Base-by-base conservation (phyloP, 345 rosid species). In the Eucalyptus dawsonii region DNA sequence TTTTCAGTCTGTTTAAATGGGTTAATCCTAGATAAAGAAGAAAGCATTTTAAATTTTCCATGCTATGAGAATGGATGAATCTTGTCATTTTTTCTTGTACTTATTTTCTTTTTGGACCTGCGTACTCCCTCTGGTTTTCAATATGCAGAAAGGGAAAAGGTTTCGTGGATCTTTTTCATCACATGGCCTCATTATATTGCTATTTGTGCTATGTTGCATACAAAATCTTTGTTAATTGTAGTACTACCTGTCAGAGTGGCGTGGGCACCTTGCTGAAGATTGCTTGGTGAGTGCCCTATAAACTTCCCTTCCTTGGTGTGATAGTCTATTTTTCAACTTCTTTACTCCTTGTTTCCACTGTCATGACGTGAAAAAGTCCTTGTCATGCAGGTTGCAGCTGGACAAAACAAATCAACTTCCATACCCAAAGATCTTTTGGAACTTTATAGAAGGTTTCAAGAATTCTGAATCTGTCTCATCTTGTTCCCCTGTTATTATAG, bases 241-340 rank as follows among this genome's bases (percentile, higher is more conserved):
- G 97, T 87, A 92, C 96, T 94, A 93, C 94, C 90, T 96, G 98
- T 65, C 93, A 93, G 89, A 93, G n/a, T n/a, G 92, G 92, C 97
- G 94, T 31, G 96, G 98, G 76, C 98, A 96, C 90, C 95, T 96
- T 90, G 93, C 95, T 31, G 93, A 95, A 89, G 98, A 96, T 90
- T 96, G 97, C 92, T 89, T 93, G 90, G 93, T 90, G 53, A 83
- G 91, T 87, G 65, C 45, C 22, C 27, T 89, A 40, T 56, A 14
- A 14, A 8, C 69, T 53, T 50, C 8, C 45, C 62, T 50, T 51
- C 45, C 42, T 85, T 19, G 13, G 31, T 86, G 67, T 22, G 67
- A 88, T 34, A 24, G 2, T 25, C 21, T 80, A 6, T 13, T 37
- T 27, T 47, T 11, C 27, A 72, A 34, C 81, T 34, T 34, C 45